Base-by-base conservation (phyloP, 495 filamentous ascomycete genomes). In the Penicillium odoratum region DNA sequence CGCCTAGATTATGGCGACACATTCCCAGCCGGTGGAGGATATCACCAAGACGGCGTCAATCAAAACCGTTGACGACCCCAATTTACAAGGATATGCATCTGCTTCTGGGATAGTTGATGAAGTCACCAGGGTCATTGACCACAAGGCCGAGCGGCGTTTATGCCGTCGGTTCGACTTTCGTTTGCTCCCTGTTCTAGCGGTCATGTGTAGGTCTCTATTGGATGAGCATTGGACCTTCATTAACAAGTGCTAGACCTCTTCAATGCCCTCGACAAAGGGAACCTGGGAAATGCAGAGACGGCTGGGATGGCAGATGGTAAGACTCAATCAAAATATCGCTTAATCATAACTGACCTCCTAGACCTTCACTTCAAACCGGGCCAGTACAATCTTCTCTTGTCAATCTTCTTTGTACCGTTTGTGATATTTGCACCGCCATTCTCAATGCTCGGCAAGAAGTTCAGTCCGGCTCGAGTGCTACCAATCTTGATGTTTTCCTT, bases 391-490 rank as follows among this genome's bases (percentile, higher is more conserved):
- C 80, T 83, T 16, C 78, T 89, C 15, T 70, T 90, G 31, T 80
- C 77, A 26, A 84, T 90, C 56, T 91, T 91, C 75, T 90, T 87
- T 70, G 75, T 90, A 13, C 88, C 88, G 8, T 90, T 87, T 61
- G 85, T 89, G 50, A 58, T 89, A 26, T 84, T 79, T 48, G 86
- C 83, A 3, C 86, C 84, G 3, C 80, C 81, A 1, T 54, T 88
- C 44, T 84, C 79, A 10, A 85, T 91, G 70, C 59, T 87, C 3
- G 85, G 83, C 29, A 88, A 90, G 72, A 86, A 81, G 58, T 85
- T 77, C 55, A 85, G 85, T 3, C 83, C 85, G 0, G 74, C 80
- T 50, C 74, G 77, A 3, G 81, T 86, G 21, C 74, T 90, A 5
- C 84, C 87, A 1, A 58, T 81, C 34, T 71, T 88, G 74, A 90